Evolutionary conservation across 2,329 filamentous ascomycete genomes (phyloP).

Genomic region (Zasmidium citrigriseum): DNA sequence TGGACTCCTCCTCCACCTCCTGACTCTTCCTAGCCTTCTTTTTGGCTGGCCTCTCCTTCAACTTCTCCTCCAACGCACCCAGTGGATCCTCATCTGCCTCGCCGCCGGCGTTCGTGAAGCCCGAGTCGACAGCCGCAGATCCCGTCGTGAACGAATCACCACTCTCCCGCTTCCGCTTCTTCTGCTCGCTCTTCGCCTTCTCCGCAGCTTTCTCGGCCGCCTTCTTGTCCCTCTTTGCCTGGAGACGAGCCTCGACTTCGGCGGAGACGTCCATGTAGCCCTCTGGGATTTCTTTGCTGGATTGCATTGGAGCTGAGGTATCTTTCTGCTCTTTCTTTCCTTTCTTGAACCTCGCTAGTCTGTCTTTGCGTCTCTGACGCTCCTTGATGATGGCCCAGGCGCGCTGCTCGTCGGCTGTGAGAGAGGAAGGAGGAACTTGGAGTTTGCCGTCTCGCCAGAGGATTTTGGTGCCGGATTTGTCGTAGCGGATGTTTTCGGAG

Average conservation of each 20-base stretch:
- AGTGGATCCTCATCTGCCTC: constrained; percentile 5
- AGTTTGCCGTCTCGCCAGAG: constrained; percentile 8
- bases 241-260: constrained; percentile 33
- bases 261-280: constrained; percentile 35
- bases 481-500: constrained; percentile 1
- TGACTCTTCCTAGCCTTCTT: constrained; percentile 5
- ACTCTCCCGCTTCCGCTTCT: constrained; percentile 39
- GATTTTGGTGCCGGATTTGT: constrained; percentile 2
- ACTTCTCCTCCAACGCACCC: not conserved
- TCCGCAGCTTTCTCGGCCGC: constrained; percentile 16
- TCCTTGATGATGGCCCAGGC: constrained; percentile 6
- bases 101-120: constrained; percentile 7
- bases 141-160: constrained; percentile 28
- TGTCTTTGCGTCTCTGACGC: not conserved
- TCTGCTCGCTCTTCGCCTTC: constrained; percentile 26
- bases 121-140: not conserved
- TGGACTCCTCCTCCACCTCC: not conserved
- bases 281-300: no score
- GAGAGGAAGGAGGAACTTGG: constrained; percentile 4
- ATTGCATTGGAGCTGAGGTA: not conserved
- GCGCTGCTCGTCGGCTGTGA: constrained; percentile 2
- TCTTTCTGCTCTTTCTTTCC: not conserved
- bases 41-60: constrained; percentile 10
- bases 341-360: not conserved
- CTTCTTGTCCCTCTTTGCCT: constrained; percentile 32